phyloP scores from a whole-genome alignment of 495 filamentous ascomycete genomes.

The Aspergillus olivimuriae region DNA sequence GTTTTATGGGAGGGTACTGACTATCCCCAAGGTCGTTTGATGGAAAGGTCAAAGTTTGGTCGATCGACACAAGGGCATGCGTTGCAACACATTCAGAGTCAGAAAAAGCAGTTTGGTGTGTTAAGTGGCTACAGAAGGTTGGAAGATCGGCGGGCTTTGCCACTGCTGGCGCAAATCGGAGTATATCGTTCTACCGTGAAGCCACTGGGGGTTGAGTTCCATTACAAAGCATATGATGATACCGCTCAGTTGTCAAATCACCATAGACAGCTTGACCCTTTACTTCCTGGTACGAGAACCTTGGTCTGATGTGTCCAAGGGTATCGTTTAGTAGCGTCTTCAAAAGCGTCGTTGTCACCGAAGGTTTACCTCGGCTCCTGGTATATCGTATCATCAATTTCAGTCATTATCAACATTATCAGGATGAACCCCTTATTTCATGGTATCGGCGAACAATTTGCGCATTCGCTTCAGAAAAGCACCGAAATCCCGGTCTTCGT shows the following conservation, averaged over 20 bases:
- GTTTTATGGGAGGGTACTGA: constrained; percentile 9
- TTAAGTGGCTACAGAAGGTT: constrained; percentile 80
- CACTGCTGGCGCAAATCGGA: constrained; percentile 72
- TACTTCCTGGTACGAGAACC: too few relatives aligned
- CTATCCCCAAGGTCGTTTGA: constrained; percentile 58
- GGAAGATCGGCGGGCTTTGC: constrained; percentile 78
- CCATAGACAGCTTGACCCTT: too few relatives aligned
- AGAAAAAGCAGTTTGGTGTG: constrained; percentile 78
- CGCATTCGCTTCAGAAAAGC: constrained; percentile 88
- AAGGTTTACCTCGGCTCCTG: too few relatives aligned
- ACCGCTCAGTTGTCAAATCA: too few relatives aligned
- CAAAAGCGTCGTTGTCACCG: too few relatives aligned
- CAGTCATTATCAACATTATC: not conserved
- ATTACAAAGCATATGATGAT: too few relatives aligned
- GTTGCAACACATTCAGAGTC: constrained; percentile 92
- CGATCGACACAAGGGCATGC: constrained; percentile 69
- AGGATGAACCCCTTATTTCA: constrained; percentile 35
- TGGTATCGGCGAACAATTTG: constrained; percentile 62
- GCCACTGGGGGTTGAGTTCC: constrained; percentile 63
- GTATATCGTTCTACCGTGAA: constrained; percentile 85
- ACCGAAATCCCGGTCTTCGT: constrained; percentile 77
- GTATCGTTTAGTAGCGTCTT: too few relatives aligned
- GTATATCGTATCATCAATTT: too few relatives aligned
- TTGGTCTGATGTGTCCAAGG: too few relatives aligned
- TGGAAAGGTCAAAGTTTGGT: constrained; percentile 94